Evolutionary conservation across 192 early-diverging fungal species (phyloP).

Genomic region (Dissophora globulifera): DNA sequence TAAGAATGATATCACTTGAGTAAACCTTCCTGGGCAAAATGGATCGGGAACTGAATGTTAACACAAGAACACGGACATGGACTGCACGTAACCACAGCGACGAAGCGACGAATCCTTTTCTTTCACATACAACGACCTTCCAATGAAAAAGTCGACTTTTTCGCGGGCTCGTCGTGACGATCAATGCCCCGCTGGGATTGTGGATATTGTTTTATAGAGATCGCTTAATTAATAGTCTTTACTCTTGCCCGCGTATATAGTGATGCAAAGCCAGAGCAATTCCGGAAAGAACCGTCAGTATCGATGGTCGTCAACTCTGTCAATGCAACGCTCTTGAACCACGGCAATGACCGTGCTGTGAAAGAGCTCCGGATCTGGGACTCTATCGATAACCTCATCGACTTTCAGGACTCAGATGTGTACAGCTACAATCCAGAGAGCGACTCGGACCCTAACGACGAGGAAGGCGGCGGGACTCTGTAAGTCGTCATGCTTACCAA

Average conservation of each 20-base stretch:
- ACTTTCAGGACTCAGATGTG: constrained; percentile 87
- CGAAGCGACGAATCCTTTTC: no score
- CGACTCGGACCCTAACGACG: constrained; percentile 90
- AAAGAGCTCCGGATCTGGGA: constrained; percentile 86
- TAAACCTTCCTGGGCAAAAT: not conserved
- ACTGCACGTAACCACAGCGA: constrained; percentile 61
- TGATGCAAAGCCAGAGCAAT: constrained; percentile 83
- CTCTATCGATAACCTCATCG: constrained; percentile 83
- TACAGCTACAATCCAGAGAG: constrained; percentile 91
- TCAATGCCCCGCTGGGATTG: no score
- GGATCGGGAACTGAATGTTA: constrained; percentile 49
- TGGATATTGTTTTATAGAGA: no score
- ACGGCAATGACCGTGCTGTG: constrained; percentile 74
- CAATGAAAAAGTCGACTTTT: no score
- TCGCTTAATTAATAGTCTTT: no score
- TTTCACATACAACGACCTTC: no score
- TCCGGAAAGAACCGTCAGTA: constrained; percentile 78
- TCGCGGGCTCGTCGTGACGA: no score
- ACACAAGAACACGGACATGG: no score
- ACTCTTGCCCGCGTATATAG: constrained; percentile 44
- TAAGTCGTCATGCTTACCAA: constrained; percentile 26
- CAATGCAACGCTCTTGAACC: constrained; percentile 86
- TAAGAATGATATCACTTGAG: constrained; percentile 36
- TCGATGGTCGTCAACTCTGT: constrained; percentile 83
- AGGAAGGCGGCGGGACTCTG: constrained; percentile 77